Evolutionary conservation across 2,329 filamentous ascomycete species (phyloP).

Genomic region (Colletotrichum australisinense): DNA sequence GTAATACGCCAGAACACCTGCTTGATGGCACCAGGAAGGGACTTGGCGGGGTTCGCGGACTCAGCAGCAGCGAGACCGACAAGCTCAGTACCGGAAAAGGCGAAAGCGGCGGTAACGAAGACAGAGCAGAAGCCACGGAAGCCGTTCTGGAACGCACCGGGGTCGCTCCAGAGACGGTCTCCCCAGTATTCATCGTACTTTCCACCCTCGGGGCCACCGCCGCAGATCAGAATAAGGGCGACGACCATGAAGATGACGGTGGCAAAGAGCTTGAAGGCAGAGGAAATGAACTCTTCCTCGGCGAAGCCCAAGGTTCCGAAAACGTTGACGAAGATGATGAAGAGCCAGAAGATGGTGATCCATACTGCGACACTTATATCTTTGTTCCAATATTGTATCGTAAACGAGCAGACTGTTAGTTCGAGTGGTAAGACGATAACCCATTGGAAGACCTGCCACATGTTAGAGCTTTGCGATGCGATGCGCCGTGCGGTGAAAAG

Average conservation of each 20-base stretch:
- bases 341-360: slow-evolving; percentile 64
- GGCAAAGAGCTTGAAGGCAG: slow-evolving; percentile 66
- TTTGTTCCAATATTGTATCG: slow-evolving; percentile 62
- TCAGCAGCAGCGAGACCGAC: slow-evolving; percentile 79
- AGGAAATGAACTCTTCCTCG: slow-evolving; percentile 68
- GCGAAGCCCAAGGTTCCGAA: slow-evolving; percentile 66
- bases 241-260: slow-evolving; percentile 73
- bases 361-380: slow-evolving; percentile 60
- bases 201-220: slow-evolving; percentile 63
- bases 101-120: slow-evolving; percentile 77
- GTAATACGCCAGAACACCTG: slow-evolving; percentile 71
- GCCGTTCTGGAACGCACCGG: slow-evolving; percentile 72
- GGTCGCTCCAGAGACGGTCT: slow-evolving; percentile 53
- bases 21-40: slow-evolving; percentile 82
- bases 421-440: slow-evolving; percentile 61
- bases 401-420: slow-evolving; percentile 62
- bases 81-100: slow-evolving; percentile 75
- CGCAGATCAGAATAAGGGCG: slow-evolving; percentile 66
- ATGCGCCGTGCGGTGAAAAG: no score
- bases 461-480: background rate
- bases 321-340: slow-evolving; percentile 63
- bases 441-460: slow-evolving; percentile 56
- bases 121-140: slow-evolving; percentile 77
- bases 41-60: slow-evolving; percentile 73
- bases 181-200: slow-evolving; percentile 56